Evolutionary conservation across 306 rosid genomes (phyloP), one percentile per base, ranked within the genome.

Genomic region (Boehmeria nivea): DNA sequence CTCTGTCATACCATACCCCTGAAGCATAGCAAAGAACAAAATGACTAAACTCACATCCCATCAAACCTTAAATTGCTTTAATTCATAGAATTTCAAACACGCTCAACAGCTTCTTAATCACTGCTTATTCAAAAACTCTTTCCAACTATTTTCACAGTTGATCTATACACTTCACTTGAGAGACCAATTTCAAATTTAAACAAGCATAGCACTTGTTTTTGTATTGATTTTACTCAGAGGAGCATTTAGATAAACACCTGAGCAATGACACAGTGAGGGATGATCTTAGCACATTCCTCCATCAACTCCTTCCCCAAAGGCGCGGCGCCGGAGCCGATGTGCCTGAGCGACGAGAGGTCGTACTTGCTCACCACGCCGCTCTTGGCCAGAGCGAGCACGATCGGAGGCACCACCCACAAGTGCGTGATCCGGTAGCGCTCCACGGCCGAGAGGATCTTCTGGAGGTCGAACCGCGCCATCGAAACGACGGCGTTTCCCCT

Each of bases 1-100:
- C 75, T 91, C 98, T 8, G 98, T 91, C 98, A 91, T 84, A 61
- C 98, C 98, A 69, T 84, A 87, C 7, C 98, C 98, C 84, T 79
- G 72, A 64, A 55, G 59, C 14, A 33, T 33, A 4, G 38, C 11
- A 33, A 33, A 33, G 38, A 53, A 52, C 57, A 64, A 67, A 27
- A 20, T n/a, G n/a, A n/a, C n/a, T n/a, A n/a, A 48, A 51, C 34
- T 3, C 19, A 42, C 14, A 6, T n/a, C 31, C 31, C n/a, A 17
- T 23, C 20, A 4, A 4, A 11, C 5, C 19, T n/a, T 31, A 10
- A 31, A n/a, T n/a, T n/a, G n/a, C n/a, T n/a, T n/a, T n/a, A n/a
- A n/a, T n/a, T n/a, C 36, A 31, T 10, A 31, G 5, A 31, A 31
- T 31, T 31, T 10, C 2, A 10, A 31, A 31, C 8, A 31, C n/a